Percentiles rank a stretch among this genome's conserved stretches.
phyloP scores from a whole-genome alignment of 1,284 basidiomycete species.

The Tilletia walkeri region DNA sequence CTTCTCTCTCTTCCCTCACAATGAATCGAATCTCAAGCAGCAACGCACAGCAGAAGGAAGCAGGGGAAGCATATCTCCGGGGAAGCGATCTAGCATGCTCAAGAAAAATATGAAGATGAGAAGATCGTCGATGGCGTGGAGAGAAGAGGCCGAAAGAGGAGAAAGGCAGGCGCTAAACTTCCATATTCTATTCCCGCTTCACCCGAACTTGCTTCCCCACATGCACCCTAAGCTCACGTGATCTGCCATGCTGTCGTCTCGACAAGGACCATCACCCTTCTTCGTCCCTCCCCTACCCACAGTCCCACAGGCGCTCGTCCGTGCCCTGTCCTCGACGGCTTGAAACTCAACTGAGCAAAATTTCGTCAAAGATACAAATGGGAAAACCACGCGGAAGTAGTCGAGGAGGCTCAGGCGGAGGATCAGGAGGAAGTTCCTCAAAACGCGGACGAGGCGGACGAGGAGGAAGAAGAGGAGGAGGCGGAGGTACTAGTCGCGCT shows the following conservation, averaged over 20 bases:
- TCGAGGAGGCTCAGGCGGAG: conserved; percentile 6
- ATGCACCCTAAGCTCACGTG: neutral
- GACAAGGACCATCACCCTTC: too few relatives aligned
- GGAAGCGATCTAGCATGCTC: neutral
- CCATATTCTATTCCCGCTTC: neutral
- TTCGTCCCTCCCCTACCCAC: too few relatives aligned
- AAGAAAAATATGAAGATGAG: neutral
- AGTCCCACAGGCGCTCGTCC: too few relatives aligned
- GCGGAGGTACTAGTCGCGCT: conserved; percentile 29
- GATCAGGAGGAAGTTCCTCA: conserved; percentile 9
- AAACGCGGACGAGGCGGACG: conserved; percentile 25
- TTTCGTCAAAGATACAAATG: neutral
- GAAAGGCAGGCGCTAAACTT: neutral
- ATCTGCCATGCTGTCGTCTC: too few relatives aligned
- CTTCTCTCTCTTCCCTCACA: too few relatives aligned
- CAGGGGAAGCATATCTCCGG: too few relatives aligned
- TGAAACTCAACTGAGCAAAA: neutral
- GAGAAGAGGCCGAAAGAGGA: neutral
- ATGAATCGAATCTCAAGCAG: too few relatives aligned
- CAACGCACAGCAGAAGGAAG: too few relatives aligned
- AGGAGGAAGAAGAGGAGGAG: conserved; percentile 21
- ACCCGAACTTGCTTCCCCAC: neutral
- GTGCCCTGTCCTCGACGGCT: too few relatives aligned
- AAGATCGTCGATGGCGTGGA: neutral
- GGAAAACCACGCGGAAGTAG: conserved; percentile 23